Evolutionary conservation across 1,284 basidiomycete genomes (phyloP).

Genomic region (Pterulicium gracile): DNA sequence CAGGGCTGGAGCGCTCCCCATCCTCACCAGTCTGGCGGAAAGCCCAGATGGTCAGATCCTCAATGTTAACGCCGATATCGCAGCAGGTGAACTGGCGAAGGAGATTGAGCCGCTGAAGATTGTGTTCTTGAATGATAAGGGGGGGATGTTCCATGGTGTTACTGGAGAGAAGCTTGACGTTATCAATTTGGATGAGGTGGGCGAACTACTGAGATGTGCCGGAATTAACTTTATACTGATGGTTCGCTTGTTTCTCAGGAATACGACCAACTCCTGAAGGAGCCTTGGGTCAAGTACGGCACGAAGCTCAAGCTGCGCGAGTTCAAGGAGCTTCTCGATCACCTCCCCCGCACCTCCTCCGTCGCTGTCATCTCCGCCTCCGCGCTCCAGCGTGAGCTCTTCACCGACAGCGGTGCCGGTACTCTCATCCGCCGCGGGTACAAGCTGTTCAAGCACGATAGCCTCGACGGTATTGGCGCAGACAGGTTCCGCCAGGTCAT

Average conservation of each 20-base stretch:
- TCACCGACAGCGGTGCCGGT: constrained; percentile 96
- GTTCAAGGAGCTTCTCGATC: constrained; percentile 98
- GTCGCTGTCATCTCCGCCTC: constrained; percentile 96
- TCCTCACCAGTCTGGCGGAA: constrained; percentile 88
- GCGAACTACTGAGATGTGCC: constrained; percentile 3
- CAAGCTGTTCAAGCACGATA: constrained; percentile 88
- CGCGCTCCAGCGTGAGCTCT: constrained; percentile 94
- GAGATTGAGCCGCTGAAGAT: constrained; percentile 98
- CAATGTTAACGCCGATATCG: constrained; percentile 96
- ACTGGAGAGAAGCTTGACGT: constrained; percentile 91
- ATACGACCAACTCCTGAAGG: constrained; percentile 94
- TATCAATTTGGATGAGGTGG: constrained; percentile 95
- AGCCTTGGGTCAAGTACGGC: constrained; percentile 99
- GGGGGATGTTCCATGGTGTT: constrained; percentile 94
- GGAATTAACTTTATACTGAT: constrained; percentile 6
- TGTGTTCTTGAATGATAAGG: constrained; percentile 98
- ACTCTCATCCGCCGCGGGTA: constrained; percentile 97
- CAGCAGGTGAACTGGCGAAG: constrained; percentile 91
- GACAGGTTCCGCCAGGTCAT: constrained; percentile 91
- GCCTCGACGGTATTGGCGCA: constrained; percentile 78
- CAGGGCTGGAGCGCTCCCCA: constrained; percentile 86
- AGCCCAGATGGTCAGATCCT: constrained; percentile 88
- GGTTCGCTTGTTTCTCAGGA: constrained; percentile 40
- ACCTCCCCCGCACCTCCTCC: constrained; percentile 95
- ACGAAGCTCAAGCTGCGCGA: constrained; percentile 99